Conservation (phyloP, 1,284 basidiomycete species). For the Athelia psychrophila region DNA sequence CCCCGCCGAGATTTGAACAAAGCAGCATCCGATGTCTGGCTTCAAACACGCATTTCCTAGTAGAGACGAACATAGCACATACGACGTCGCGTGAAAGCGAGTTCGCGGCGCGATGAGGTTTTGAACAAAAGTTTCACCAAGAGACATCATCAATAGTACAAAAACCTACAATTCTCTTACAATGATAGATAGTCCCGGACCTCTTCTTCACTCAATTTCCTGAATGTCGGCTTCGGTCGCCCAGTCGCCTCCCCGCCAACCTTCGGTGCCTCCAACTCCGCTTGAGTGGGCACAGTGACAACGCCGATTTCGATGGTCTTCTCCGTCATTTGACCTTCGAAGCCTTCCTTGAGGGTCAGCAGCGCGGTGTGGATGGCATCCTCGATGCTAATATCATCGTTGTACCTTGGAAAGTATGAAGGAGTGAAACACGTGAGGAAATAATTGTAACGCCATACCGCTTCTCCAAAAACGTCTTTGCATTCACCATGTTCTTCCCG, state of each 20-base stretch:
- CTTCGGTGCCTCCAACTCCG: conserved; percentile 73
- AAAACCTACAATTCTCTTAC: conserved; percentile 34
- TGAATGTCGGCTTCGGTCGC: conserved; percentile 83
- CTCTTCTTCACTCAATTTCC: conserved; percentile 93
- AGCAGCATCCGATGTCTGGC: not conserved
- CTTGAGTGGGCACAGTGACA: conserved; percentile 80
- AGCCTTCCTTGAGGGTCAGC: conserved; percentile 97
- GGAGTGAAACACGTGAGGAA: conserved; percentile 13
- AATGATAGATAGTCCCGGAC: conserved; percentile 90
- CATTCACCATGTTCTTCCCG: conserved; percentile 99
- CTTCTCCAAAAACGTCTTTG: conserved; percentile 99
- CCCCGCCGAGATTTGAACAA: not conserved
- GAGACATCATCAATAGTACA: conserved; percentile 9
- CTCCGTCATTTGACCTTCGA: conserved; percentile 99
- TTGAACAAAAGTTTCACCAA: conserved; percentile 7
- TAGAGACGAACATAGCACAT: not conserved
- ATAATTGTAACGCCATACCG: conserved; percentile 56
- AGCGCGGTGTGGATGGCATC: conserved; percentile 99
- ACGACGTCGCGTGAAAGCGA: not conserved
- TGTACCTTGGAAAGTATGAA: conserved; percentile 67
- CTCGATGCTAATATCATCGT: conserved; percentile 98
- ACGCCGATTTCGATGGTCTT: conserved; percentile 99
- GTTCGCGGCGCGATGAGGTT: not conserved
- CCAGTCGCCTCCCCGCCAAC: conserved; percentile 66
- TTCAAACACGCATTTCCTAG: not conserved